Evolutionary conservation across 2,329 filamentous ascomycete species (phyloP).

Genomic region (Whalleya microplaca): DNA sequence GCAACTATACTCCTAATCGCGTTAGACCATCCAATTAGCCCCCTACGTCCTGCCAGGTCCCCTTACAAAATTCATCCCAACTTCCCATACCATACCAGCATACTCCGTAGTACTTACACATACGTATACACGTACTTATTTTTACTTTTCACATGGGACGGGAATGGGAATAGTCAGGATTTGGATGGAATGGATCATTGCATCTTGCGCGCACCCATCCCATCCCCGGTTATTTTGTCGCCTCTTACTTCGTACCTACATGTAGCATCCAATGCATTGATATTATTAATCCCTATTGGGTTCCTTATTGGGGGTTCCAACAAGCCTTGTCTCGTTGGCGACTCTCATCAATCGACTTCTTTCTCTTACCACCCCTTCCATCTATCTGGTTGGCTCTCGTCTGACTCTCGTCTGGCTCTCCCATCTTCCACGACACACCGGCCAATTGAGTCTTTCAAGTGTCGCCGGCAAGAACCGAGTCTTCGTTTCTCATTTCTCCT

Average conservation of each 20-base stretch:
- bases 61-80: background rate
- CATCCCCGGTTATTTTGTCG: background rate
- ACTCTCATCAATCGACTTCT: constrained; percentile 11
- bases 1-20: background rate
- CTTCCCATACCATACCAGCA: background rate
- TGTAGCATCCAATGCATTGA: background rate
- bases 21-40: background rate
- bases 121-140: background rate
- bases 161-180: background rate
- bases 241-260: background rate
- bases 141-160: too few relatives aligned
- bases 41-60: too few relatives aligned
- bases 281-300: background rate
- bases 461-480: constrained; percentile 15
- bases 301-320: background rate
- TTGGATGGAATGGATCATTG: background rate
- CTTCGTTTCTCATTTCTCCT: constrained; percentile 13
- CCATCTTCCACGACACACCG: constrained; percentile 1
- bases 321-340: background rate
- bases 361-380: constrained; percentile 25
- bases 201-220: background rate
- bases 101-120: background rate
- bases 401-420: constrained; percentile 2
- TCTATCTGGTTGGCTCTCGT: constrained; percentile 18
- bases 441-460: constrained; percentile 19